Percentiles rank a stretch among this genome's conserved stretches.
These are phyloP conservation scores for Phanerodontia chrysosporium DNA, from an alignment of 768 basidiomycete genomes.

Conservation along the genomic window DNA sequence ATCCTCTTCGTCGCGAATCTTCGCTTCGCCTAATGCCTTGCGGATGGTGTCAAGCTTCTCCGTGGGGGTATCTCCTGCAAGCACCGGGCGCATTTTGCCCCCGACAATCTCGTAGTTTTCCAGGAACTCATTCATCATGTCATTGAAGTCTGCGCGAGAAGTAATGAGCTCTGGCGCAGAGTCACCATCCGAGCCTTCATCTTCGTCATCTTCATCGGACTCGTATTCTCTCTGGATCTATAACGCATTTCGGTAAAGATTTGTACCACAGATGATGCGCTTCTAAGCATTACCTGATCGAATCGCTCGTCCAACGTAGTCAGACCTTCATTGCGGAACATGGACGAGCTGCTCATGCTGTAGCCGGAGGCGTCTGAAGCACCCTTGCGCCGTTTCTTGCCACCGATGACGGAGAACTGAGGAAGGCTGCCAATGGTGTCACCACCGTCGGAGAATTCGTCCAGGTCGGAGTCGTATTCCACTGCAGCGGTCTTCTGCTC, in stretches of 20 bases:
- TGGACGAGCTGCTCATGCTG: slow-evolving; percentile 95
- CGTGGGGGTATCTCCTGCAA: slow-evolving; percentile 65
- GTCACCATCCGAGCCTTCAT: slow-evolving; percentile 42
- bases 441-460: slow-evolving; percentile 58
- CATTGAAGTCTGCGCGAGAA: slow-evolving; percentile 83
- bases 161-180: slow-evolving; percentile 73
- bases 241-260: too few species aligned
- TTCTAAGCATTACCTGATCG: slow-evolving; percentile 73
- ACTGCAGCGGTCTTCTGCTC: slow-evolving; percentile 28
- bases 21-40: slow-evolving; percentile 68
- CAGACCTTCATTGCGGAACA: slow-evolving; percentile 88
- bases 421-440: slow-evolving; percentile 82
- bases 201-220: slow-evolving; percentile 42
- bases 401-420: slow-evolving; percentile 73
- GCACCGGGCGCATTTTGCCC: slow-evolving; percentile 75
- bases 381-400: slow-evolving; percentile 67
- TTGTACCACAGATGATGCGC: too few species aligned
- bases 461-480: slow-evolving; percentile 38
- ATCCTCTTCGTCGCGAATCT: slow-evolving; percentile 45
- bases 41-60: slow-evolving; percentile 83
- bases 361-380: slow-evolving; percentile 88
- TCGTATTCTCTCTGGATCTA: slow-evolving; percentile 81
- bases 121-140: slow-evolving; percentile 91
- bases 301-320: slow-evolving; percentile 90
- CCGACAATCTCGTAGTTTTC: slow-evolving; percentile 88